Conservation (phyloP, 345 rosid genomes). For the Trapa incisa region DNA sequence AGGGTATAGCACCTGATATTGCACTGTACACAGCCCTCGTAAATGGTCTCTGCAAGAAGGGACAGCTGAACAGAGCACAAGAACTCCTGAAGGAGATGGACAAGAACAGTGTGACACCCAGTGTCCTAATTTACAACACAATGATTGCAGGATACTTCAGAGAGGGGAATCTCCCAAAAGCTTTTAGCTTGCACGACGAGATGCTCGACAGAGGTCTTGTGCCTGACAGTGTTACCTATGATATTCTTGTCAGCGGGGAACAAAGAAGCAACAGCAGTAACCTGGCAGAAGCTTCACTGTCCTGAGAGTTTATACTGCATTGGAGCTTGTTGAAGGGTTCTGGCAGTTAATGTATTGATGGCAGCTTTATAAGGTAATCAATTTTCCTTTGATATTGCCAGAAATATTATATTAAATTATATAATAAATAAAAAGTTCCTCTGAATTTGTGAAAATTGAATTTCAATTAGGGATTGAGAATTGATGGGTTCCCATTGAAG, state of each 20-base stretch:
- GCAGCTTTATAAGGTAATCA: not conserved
- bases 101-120: slow-evolving; percentile 36
- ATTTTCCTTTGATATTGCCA: not conserved
- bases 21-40: slow-evolving; percentile 36
- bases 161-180: slow-evolving; percentile 60
- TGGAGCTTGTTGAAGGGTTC: not conserved
- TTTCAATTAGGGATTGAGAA: too few species aligned
- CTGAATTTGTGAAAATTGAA: too few species aligned
- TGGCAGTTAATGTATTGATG: not conserved
- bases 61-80: slow-evolving; percentile 44
- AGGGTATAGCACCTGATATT: slow-evolving; percentile 47
- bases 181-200: slow-evolving; percentile 62
- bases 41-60: slow-evolving; percentile 44
- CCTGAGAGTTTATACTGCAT: not conserved
- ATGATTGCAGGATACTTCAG: slow-evolving; percentile 57
- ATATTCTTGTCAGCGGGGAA: slow-evolving; percentile 48
- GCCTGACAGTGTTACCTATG: slow-evolving; percentile 55
- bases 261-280: slow-evolving; percentile 13
- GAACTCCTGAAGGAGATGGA: slow-evolving; percentile 59
- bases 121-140: slow-evolving; percentile 41
- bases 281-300: slow-evolving; percentile 16
- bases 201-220: slow-evolving; percentile 75
- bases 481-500: too few species aligned
- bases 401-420: too few species aligned
- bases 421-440: too few species aligned